Conservation (phyloP, 2,329 filamentous ascomycete species). For the Botrytis hyacinthi region DNA sequence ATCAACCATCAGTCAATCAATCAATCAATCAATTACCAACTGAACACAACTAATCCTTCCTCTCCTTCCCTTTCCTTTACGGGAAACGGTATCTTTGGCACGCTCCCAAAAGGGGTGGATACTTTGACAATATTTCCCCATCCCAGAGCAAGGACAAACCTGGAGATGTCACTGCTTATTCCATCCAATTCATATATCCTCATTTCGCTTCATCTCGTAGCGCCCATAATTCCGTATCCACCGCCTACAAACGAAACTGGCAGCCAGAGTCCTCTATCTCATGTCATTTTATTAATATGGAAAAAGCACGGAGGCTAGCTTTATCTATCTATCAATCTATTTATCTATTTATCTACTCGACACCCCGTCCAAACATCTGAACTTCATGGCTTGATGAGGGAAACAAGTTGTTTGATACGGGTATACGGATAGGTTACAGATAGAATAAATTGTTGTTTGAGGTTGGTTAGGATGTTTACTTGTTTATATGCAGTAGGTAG, state of each 20-base stretch:
- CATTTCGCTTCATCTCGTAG: slow-evolving; percentile 4
- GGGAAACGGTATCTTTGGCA: background rate
- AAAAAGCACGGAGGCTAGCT: background rate
- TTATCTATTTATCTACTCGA: background rate
- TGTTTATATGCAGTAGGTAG: too few species aligned
- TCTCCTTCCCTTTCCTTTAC: background rate
- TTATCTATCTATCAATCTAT: background rate
- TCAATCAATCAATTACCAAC: background rate
- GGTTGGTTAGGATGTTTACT: background rate
- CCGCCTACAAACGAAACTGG: background rate
- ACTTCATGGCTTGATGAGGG: background rate
- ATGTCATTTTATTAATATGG: background rate
- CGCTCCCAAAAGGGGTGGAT: background rate
- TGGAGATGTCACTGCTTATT: background rate
- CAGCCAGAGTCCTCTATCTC: background rate
- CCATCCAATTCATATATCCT: background rate
- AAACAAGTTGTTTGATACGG: background rate
- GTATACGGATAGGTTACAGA: background rate
- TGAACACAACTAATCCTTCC: background rate
- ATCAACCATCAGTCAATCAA: background rate
- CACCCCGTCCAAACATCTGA: background rate
- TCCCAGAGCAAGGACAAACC: background rate
- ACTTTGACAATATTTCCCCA: background rate
- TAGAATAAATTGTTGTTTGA: background rate
- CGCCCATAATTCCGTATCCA: background rate